A percentile compares a stretch with the other conserved stretches of the same genome.
These are phyloP conservation scores for Aspergillus costaricaensis DNA, from an alignment of 2,329 filamentous ascomycete species.

Conservation along the genomic window DNA sequence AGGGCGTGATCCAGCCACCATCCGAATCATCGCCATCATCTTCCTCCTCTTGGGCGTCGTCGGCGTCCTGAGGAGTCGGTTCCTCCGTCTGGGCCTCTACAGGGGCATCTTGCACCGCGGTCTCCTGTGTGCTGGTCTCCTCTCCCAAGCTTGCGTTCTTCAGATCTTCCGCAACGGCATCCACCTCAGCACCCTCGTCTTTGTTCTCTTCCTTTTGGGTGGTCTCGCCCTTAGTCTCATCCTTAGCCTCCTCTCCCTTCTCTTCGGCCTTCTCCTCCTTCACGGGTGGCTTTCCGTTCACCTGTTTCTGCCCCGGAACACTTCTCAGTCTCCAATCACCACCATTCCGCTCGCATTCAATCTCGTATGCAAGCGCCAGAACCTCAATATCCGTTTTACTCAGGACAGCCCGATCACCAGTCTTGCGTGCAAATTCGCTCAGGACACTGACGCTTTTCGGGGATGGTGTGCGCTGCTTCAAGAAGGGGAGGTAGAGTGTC, in stretches of 20 bases:
- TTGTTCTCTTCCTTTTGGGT: slow-evolving; percentile 19
- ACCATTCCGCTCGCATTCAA: slow-evolving; percentile 90
- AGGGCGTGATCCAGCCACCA: slow-evolving; percentile 91
- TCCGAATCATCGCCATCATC: slow-evolving; percentile 49
- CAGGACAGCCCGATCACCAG: slow-evolving; percentile 84
- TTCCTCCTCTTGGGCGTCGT: slow-evolving; percentile 23
- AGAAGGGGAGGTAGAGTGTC: slow-evolving; percentile 80
- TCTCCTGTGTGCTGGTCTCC: slow-evolving; percentile 7
- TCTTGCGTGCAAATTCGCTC: slow-evolving; percentile 81
- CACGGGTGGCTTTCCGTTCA: slow-evolving; percentile 68
- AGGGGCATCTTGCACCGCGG: slow-evolving; percentile 16
- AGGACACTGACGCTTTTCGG: slow-evolving; percentile 78
- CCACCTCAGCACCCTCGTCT: slow-evolving; percentile 26
- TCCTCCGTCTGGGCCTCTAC: slow-evolving; percentile 22
- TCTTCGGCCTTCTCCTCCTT: slow-evolving; percentile 42
- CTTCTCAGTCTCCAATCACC: slow-evolving; percentile 83
- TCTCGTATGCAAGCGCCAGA: slow-evolving; percentile 85
- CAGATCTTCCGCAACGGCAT: slow-evolving; percentile 32
- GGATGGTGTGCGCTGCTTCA: slow-evolving; percentile 73
- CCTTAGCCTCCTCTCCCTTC: slow-evolving; percentile 18
- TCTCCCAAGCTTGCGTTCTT: slow-evolving; percentile 32
- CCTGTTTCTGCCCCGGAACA: slow-evolving; percentile 73
- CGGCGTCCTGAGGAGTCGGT: not conserved
- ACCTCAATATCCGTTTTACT: slow-evolving; percentile 88
- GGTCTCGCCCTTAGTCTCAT: not conserved